Evolutionary conservation across 169 alveolate genomes (phyloP), one percentile per base, ranked within the genome.

Genomic region (Plasmodium chabaudi): DNA sequence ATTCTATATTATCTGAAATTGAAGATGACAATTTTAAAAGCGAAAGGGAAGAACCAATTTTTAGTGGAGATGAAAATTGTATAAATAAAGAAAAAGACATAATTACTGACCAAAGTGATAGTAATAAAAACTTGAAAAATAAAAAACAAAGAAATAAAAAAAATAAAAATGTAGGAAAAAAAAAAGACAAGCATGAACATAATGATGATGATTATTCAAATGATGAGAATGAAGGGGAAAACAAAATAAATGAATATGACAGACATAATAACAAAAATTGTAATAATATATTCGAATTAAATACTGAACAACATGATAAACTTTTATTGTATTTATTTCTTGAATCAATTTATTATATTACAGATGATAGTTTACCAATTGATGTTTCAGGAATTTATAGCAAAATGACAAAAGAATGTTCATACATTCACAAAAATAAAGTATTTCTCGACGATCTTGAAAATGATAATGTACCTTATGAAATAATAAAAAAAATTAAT

Each of bases 301-400:
- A 65, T 9, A 55, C 47, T 23, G 61, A 67, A 53, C 92, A 87
- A 21, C 93, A 87, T 44, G 94, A 91, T 70, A 21, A 34, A 21
- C 61, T 72, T n/a, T 17, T 91, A 1, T 70, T 87, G 23, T 49
- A 60, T 34, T 75, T 87, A 7, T 73, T 91, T 23, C 88, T 91
- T 3, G 93, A 91, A 70, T 74, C 86, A 56, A 12, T 75, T 13
- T 87, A 91, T 39, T 60, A 63, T 5, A 23, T 91, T 4, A 46
- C 39, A 13, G 94, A 86, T 59, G 87, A 73, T 0, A 71, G 74
- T 56, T 64, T 91, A 9, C 94, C 94, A n/a, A 47, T 91, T 61
- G 94, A 91, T 46, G 84, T 86, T 13, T 87, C 93, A n/a, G 94
- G 90, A 17, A 49, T 91, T 3, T 91, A 91, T 61, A 61, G 92